A percentile compares a stretch with the other conserved stretches of the same genome.
Evolutionary conservation across 2,329 filamentous ascomycete genomes (phyloP).

Genomic region (Karstenula rhodostoma): DNA sequence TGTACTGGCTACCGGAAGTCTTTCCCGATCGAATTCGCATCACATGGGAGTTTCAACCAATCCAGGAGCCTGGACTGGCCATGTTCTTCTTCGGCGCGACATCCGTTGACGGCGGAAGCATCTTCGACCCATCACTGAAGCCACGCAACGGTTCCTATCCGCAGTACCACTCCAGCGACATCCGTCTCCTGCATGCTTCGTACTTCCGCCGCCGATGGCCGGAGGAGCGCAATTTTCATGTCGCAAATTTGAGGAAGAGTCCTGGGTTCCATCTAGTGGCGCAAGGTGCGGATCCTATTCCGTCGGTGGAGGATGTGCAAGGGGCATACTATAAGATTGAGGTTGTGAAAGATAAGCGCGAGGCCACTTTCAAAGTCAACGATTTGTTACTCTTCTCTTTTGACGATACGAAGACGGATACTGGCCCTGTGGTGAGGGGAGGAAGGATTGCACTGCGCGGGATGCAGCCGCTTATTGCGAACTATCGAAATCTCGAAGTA

Average conservation of each 20-base stretch:
- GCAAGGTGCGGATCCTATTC: slow-evolving; percentile 40
- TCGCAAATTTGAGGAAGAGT: slow-evolving; percentile 42
- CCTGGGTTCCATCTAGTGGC: slow-evolving; percentile 42
- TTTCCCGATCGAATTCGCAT: slow-evolving; percentile 44
- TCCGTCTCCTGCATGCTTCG: slow-evolving; percentile 27
- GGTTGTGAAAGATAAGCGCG: slow-evolving; percentile 41
- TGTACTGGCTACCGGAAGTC: slow-evolving; percentile 44
- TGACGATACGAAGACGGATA: slow-evolving; percentile 36
- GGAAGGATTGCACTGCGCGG: slow-evolving; percentile 43
- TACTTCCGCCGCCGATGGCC: slow-evolving; percentile 32
- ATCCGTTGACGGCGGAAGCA: slow-evolving; percentile 33
- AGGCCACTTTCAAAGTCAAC: slow-evolving; percentile 40
- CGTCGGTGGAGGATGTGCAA: slow-evolving; percentile 36
- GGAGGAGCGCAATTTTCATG: slow-evolving; percentile 40
- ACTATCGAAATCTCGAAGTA: slow-evolving; percentile 43
- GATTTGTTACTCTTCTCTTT: slow-evolving; percentile 38
- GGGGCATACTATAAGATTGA: slow-evolving; percentile 43
- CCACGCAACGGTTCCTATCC: slow-evolving; percentile 40
- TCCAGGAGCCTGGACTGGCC: slow-evolving; percentile 42
- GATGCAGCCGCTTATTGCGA: slow-evolving; percentile 41
- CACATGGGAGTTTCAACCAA: slow-evolving; percentile 44
- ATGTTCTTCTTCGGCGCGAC: slow-evolving; percentile 48
- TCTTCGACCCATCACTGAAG: slow-evolving; percentile 37
- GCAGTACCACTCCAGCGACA: slow-evolving; percentile 33
- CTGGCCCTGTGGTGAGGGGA: slow-evolving; percentile 34